phyloP scores from a whole-genome alignment of 2,329 filamentous ascomycete genomes.

The Pseudocercospora fuligena region DNA sequence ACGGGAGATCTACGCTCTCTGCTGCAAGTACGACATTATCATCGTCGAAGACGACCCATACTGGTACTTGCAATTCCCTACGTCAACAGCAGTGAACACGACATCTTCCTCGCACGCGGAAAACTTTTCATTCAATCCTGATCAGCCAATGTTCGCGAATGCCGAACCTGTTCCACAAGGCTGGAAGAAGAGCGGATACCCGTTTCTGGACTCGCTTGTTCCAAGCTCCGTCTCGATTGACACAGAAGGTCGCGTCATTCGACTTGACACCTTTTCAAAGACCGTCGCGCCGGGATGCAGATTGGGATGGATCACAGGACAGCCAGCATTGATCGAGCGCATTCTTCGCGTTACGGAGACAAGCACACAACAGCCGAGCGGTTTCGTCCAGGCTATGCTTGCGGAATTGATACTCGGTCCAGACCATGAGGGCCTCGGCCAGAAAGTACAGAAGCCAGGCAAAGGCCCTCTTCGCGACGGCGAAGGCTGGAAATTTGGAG shows the following conservation, averaged over 20 bases:
- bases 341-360: conserved; percentile 75
- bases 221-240: conserved; percentile 84
- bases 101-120: conserved; percentile 34
- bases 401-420: conserved; percentile 77
- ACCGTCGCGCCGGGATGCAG: conserved; percentile 88
- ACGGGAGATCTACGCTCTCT: conserved; percentile 78
- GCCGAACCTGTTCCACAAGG: conserved; percentile 55
- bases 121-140: conserved; percentile 38
- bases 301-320: conserved; percentile 86
- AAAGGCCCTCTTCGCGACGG: conserved; percentile 56
- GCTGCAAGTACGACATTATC: conserved; percentile 82
- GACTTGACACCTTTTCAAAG: conserved; percentile 93
- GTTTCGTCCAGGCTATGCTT: conserved; percentile 85
- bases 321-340: conserved; percentile 77
- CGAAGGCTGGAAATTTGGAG: conserved; percentile 75
- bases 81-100: conserved; percentile 57
- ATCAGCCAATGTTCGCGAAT: conserved; percentile 44
- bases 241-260: conserved; percentile 82
- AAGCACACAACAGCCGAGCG: conserved; percentile 81
- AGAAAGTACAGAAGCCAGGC: conserved; percentile 31
- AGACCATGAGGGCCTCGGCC: conserved; percentile 57
- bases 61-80: conserved; percentile 87
- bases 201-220: conserved; percentile 80
- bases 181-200: conserved; percentile 67
- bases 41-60: conserved; percentile 96